phyloP scores from a whole-genome alignment of 1,284 basidiomycete genomes.

The Ceratobasidium sp. region DNA sequence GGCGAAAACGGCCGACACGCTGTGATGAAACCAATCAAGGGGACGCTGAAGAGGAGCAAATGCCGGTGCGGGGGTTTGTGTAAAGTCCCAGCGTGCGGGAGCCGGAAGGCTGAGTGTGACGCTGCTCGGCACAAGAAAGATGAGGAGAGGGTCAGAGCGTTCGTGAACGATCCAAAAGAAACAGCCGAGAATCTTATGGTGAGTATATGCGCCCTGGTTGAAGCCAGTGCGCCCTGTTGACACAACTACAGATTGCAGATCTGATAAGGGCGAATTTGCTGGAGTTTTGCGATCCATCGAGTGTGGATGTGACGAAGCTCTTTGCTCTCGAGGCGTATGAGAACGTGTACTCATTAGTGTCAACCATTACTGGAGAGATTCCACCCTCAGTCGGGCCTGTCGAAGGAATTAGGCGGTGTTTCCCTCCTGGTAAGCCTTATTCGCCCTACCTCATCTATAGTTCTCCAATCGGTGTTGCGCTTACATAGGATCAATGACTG shows the following conservation, averaged over 20 bases:
- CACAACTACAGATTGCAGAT: conserved; percentile 79
- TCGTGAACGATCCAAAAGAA: conserved; percentile 89
- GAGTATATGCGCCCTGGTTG: conserved; percentile 51
- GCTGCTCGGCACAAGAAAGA: conserved; percentile 55
- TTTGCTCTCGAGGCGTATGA: conserved; percentile 94
- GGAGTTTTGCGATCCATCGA: conserved; percentile 71
- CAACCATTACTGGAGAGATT: conserved; percentile 74
- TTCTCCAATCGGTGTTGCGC: no score
- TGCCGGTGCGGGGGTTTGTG: conserved; percentile 39
- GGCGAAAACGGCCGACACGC: conserved; percentile 64
- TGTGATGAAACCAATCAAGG: conserved; percentile 76
- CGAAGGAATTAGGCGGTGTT: conserved; percentile 63
- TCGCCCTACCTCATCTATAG: no score
- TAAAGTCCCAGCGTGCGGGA: conserved; percentile 26
- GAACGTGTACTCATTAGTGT: conserved; percentile 97
- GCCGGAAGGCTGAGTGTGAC: conserved; percentile 47
- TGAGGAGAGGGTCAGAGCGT: conserved; percentile 54
- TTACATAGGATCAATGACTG: conserved; percentile 98
- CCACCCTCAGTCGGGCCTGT: conserved; percentile 56
- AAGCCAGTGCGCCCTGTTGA: neutral
- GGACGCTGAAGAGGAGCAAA: conserved; percentile 65
- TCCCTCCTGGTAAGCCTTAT: conserved; percentile 93
- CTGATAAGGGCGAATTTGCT: conserved; percentile 91
- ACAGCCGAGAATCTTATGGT: conserved; percentile 96
- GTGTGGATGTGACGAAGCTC: conserved; percentile 83